Base-by-base conservation (phyloP, 2,329 filamentous ascomycete genomes). In the Xylaria digitata region DNA sequence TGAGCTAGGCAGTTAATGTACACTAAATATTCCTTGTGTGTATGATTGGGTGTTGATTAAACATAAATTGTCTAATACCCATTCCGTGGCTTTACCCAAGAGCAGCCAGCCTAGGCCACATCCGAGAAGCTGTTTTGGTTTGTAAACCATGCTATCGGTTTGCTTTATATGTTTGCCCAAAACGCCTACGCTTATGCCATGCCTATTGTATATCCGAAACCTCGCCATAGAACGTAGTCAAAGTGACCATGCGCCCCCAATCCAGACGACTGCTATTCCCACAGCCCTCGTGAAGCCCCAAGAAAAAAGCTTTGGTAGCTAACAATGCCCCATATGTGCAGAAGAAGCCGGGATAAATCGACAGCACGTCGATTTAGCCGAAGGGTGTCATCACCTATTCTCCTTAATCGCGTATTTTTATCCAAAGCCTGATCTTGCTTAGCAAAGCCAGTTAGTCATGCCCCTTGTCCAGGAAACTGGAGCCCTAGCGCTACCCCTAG, bases 371-470 rank as follows among this genome's bases (percentile, higher is more conserved):
- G 8, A 34, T n/a, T 40, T 43, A 19, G 26, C 15, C 32, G 1
- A 40, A 15, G 37, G 26, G 8, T 50, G 17, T 40, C 21, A 13
- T 19, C 13, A 34, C 17, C 32, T 11, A 58, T 32, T 30, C 7
- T 23, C 13, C 8, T 5, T 4, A 49, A 7, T n/a, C n/a, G 7
- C 1, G 43, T 1, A 40, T 4, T 9, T 19, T 32, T 3, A 15
- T 6, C n/a, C 3, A 11, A 17, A 30, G 11, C 21, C 19, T 8
- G 17, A 54, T 13, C 23, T 15, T 6, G 7, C n/a, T 55, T 49
- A 70, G 26, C 65, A 62, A 17, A 68, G 65, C 68, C 68, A 70
- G 42, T 19, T 66, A 23, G 40, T 65, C 50, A 70, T 70, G 17
- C 55, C 60, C 13, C 32, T 42, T 8, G 68, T 43, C 62, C 62